Base-by-base conservation (phyloP, 176 grass and related monocot species). In the Oryza australiensis region DNA sequence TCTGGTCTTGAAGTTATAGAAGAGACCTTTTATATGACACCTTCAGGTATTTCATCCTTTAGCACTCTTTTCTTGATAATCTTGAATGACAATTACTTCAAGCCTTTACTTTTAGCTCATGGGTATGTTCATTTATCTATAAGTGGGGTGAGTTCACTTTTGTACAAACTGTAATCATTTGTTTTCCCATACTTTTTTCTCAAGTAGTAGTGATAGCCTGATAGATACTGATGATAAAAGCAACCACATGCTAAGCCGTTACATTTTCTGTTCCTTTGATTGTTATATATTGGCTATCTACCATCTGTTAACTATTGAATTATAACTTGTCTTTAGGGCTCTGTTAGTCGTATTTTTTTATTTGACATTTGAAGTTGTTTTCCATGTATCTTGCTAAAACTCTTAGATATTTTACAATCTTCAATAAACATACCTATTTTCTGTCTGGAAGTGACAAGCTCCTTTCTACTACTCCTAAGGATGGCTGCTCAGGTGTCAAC, bases 1-100 rank as follows among this genome's bases (percentile, higher is more conserved):
- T 73, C 72, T 69, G 87, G 95, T 80, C 87, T 93, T 82, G 84
- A 98, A 91, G 84, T 93, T 81, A 87, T 98, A 74, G 90, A 98
- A 35, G 90, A 95, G 55, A 87, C 86, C 68, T 91, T 90, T 79
- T 80, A 65, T 62, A 77, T 93, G 48, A 76, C 81, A 66, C 78
- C 88, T 91, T 87, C 92, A 93, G 95, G 95, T 98, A 41, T 27
- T 32, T 84, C 64, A 82, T 74, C 20, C 77, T 70, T 73, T 26
- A 74, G 1, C 48, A 59, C 51, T 74, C 29, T 75, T 70, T 73
- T 73, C 43, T 78, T 18, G 45, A 7, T 88, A 55, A 53, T 11
- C 63, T 49, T 84, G 24, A 42, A 64, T 57, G 72, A 62, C 38
- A 62, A 48, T 48, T 48, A 20, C 79, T 69, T 69, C 27, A 41